Evolutionary conservation across 2,329 filamentous ascomycete species (phyloP), one percentile per base, ranked within the genome.

Genomic region (Dactylellina drechsleri): DNA sequence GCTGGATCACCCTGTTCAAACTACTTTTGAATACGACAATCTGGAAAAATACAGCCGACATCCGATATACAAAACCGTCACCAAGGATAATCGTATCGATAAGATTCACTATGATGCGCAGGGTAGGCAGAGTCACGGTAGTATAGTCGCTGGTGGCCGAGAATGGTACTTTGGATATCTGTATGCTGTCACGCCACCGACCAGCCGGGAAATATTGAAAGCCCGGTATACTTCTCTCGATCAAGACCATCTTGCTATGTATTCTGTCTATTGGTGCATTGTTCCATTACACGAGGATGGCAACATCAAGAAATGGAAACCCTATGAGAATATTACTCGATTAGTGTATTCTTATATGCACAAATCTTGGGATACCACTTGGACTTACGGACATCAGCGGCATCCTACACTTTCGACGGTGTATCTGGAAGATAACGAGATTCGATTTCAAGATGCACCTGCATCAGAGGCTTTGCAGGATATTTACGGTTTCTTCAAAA

Each of bases 221-320:
- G 82, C 81, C 8, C 40, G 71, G 43, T 75, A 66, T 79, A 81
- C 74, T 81, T 70, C 70, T 12, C 50, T 72, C 4, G 77, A 78
- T 54, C 36, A 52, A 2, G 36, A 67, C 12, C 62, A 77, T 20
- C 73, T 77, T 2, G 78, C 80, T 43, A 79, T 78, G 31, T 78
- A 82, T n/a, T 79, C 79, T 0, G 80, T 82, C 4, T 82, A 79
- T 70, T 83, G 82, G 82, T 82, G 82, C 16, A 79, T 79, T 12
- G 62, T 74, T 2, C 72, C 66, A 5, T 26, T 74, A 2, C 56
- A 73, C 23, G 66, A 76, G 28, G 61, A 77, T 23, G 76, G 78
- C 8, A 79, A 81, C 28, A 68, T 77, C n/a, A 76, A 78, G 23
- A 75, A 67, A 23, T 75, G 71, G 71, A 75, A 73, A 28, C 73